Percentiles rank a stretch among this genome's conserved stretches.
Evolutionary conservation across 352 stramenopile genomes (phyloP).

Genomic region (Pythium guiyangense): DNA sequence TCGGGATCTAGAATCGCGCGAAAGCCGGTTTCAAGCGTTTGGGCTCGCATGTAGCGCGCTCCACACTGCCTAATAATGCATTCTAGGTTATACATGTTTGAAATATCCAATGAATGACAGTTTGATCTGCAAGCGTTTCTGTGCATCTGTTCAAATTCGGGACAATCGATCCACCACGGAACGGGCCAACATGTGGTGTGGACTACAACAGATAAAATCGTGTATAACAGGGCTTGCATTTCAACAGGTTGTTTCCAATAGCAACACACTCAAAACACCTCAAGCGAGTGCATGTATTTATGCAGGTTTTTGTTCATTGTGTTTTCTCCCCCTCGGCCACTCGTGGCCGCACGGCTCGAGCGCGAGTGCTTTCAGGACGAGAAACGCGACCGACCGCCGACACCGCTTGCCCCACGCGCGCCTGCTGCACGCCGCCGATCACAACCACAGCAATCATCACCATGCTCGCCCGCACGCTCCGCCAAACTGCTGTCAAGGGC

Average conservation of each 20-base stretch:
- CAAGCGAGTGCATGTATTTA: neutral
- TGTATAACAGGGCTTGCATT: too few species aligned
- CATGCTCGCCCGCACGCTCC: slow-evolving; percentile 63
- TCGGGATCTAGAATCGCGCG: neutral
- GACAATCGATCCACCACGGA: too few species aligned
- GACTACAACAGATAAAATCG: too few species aligned
- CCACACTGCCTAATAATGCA: neutral
- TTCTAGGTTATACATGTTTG: too few species aligned
- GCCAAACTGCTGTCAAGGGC: slow-evolving; percentile 33
- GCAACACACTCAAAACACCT: neutral
- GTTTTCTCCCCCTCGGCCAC: neutral
- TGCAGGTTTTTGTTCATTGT: too few species aligned
- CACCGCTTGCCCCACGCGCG: neutral
- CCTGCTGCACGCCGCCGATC: neutral
- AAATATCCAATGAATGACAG: too few species aligned
- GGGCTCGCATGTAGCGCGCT: neutral
- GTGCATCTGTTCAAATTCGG: too few species aligned
- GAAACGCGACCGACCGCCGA: slow-evolving; percentile 3
- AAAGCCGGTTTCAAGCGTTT: neutral
- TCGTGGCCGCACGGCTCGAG: neutral
- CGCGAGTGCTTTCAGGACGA: neutral
- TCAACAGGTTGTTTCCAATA: too few species aligned
- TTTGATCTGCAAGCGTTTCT: too few species aligned
- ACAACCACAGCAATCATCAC: neutral
- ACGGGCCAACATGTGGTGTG: too few species aligned